Base-by-base conservation (phyloP, 345 rosid genomes). In the Microthlaspi erraticum region DNA sequence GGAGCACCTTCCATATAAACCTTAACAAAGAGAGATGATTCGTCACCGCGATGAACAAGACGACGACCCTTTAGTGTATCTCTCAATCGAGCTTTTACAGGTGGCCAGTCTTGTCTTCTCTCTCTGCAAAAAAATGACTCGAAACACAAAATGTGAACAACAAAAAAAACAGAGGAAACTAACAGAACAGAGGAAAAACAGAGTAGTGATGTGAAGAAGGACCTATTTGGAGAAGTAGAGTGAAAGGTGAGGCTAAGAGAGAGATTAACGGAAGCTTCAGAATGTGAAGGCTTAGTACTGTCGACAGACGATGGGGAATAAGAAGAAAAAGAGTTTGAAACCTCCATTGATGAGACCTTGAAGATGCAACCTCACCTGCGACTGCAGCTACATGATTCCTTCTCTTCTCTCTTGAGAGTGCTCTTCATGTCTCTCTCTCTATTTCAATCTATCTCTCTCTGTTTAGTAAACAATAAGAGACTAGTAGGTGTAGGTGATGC, bases 1-100 rank as follows among this genome's bases (percentile, higher is more conserved):
- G 85, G 85, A 42, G 79, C 71, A 7, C 89, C 92, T 43, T 85
- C 92, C 86, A 85, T 85, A 73, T 87, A 83, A 63, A 87, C 88
- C 83, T 87, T 87, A 46, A 83, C 81, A 73, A 77, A 83, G 17
- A 79, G 61, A 68, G 77, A 76, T 68, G 65, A 37, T 10, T 68
- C 37, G 11, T 68, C 49, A 38, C 51, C 32, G 10, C 69, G 45
- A 44, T 12, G 50, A 75, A 38, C n/a, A 52, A 13, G 64, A 45
- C 60, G 70, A 71, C 54, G 72, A 76, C 76, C 66, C 60, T 70
- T 76, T 41, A 68, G 14, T 46, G 51, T 61, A 10, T 68, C 52
- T 64, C 76, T 70, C 42, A 70, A 57, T 12, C 26, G 17, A 8
- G 80, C 32, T 44, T 70, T 76, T 45, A 76, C 57, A 11, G 75